Evolutionary conservation across 257 asterid species (phyloP).

Genomic region (Petunia axillaris): DNA sequence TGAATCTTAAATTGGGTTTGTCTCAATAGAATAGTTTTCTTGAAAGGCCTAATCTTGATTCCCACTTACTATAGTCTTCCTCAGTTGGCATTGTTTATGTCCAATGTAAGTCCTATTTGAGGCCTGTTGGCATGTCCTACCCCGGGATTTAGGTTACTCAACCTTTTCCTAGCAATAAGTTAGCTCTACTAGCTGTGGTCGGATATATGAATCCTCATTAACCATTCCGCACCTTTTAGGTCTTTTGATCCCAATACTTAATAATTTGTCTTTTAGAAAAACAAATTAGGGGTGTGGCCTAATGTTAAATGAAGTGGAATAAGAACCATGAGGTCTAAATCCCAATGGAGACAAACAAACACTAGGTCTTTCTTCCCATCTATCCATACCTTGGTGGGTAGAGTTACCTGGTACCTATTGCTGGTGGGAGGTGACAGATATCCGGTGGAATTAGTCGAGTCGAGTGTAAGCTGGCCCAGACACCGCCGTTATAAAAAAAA

Average conservation of each 20-base stretch:
- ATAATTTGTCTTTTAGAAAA: not conserved
- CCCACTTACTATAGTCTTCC: not conserved
- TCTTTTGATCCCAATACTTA: not conserved
- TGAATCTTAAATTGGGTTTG: not conserved
- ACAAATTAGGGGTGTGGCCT: too few relatives aligned
- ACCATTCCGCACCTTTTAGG: not conserved
- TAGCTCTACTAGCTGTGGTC: not conserved
- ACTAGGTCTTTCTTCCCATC: too few relatives aligned
- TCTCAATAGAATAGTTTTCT: not conserved
- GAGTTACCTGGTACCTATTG: too few relatives aligned
- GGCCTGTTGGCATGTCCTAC: not conserved
- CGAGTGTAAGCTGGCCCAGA: too few relatives aligned
- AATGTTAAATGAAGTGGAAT: too few relatives aligned
- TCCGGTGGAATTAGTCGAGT: too few relatives aligned
- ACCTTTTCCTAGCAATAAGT: not conserved
- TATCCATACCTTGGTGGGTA: too few relatives aligned
- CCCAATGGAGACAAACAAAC: too few relatives aligned
- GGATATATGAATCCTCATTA: not conserved
- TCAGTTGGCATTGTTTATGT: not conserved
- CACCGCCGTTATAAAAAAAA: too few relatives aligned
- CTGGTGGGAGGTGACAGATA: too few relatives aligned
- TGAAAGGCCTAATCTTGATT: not conserved
- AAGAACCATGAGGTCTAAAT: too few relatives aligned
- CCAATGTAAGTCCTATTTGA: not conserved
- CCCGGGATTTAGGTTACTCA: slow-evolving; percentile 18